phyloP scores from a whole-genome alignment of 225 moss, liverwort and hornwort species.

The Bryoerythrophyllum caledonicum region DNA sequence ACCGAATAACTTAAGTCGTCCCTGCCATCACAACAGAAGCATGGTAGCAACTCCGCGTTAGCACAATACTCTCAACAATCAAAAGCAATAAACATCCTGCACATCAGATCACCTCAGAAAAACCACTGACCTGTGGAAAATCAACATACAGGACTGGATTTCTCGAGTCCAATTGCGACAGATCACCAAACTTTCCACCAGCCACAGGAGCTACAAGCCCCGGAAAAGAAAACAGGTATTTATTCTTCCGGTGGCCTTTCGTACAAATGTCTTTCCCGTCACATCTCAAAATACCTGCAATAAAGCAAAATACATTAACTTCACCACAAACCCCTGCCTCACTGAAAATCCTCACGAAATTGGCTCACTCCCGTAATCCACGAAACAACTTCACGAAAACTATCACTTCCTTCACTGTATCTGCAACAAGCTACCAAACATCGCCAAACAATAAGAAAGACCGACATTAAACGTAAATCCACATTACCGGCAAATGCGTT shows the following conservation, averaged over 20 bases:
- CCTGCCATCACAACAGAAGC: constrained; percentile 56
- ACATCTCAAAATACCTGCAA: constrained; percentile 76
- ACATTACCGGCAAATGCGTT: background rate
- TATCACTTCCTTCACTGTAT: background rate
- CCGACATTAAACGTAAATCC: background rate
- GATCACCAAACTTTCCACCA: constrained; percentile 83
- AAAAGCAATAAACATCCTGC: constrained; percentile 14
- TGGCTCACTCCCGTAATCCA: constrained; percentile 1
- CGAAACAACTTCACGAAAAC: constrained; percentile 7
- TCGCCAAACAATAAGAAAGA: background rate
- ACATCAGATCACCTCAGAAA: constrained; percentile 1
- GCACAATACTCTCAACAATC: background rate
- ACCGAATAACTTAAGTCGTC: constrained; percentile 87
- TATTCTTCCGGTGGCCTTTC: constrained; percentile 81
- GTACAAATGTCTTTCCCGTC: constrained; percentile 88
- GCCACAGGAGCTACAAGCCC: constrained; percentile 75
- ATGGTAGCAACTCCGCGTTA: constrained; percentile 1
- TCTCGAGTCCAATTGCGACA: constrained; percentile 77
- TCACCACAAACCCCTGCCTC: constrained; percentile 11
- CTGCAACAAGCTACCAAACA: constrained; percentile 5
- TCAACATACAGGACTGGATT: constrained; percentile 80
- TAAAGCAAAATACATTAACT: constrained; percentile 2
- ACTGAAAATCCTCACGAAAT: background rate
- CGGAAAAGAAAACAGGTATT: constrained; percentile 85
- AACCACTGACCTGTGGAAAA: constrained; percentile 64